Conservation (phyloP, 768 basidiomycete species). For the Russula abietina region DNA sequence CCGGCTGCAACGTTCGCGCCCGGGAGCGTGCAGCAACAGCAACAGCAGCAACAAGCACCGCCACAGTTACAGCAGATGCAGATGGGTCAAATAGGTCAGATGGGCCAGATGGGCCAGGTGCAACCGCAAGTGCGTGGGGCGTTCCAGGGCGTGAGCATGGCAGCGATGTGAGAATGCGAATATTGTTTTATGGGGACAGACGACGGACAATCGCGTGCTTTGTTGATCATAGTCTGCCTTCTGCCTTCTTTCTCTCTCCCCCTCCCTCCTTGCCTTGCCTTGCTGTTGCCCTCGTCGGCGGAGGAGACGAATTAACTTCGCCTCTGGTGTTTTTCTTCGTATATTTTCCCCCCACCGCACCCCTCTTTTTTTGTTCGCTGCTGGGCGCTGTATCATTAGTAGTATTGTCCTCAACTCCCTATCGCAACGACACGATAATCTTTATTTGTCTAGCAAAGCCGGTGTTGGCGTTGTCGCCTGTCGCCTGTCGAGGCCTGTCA, state of each 20-base stretch:
- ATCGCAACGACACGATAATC: slow-evolving; percentile 22
- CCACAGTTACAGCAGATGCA: slow-evolving; percentile 20
- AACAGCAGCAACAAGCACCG: not conserved
- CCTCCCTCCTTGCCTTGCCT: not conserved
- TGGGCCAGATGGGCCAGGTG: slow-evolving; percentile 9
- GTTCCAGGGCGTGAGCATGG: slow-evolving; percentile 26
- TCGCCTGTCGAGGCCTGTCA: no score
- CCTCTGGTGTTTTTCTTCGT: not conserved
- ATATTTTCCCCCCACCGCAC: not conserved
- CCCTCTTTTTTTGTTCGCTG: not conserved
- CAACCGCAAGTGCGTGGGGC: slow-evolving; percentile 25
- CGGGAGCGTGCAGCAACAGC: slow-evolving; percentile 9
- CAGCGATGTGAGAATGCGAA: slow-evolving; percentile 20
- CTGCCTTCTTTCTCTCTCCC: not conserved
- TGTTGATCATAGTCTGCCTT: not conserved
- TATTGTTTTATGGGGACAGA: not conserved
- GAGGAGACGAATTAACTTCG: not conserved
- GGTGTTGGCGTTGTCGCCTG: not conserved
- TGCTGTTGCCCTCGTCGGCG: not conserved
- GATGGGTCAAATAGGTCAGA: slow-evolving; percentile 15
- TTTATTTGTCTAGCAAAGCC: slow-evolving; percentile 12
- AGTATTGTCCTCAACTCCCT: slow-evolving; percentile 1
- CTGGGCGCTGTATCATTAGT: slow-evolving; percentile 23
- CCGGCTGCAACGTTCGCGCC: slow-evolving; percentile 11
- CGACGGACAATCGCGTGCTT: slow-evolving; percentile 3